Percentiles rank a stretch among this genome's conserved stretches.
Conservation (phyloP, 352 stramenopile genomes). For the Pilasporangium apinafurcum region DNA sequence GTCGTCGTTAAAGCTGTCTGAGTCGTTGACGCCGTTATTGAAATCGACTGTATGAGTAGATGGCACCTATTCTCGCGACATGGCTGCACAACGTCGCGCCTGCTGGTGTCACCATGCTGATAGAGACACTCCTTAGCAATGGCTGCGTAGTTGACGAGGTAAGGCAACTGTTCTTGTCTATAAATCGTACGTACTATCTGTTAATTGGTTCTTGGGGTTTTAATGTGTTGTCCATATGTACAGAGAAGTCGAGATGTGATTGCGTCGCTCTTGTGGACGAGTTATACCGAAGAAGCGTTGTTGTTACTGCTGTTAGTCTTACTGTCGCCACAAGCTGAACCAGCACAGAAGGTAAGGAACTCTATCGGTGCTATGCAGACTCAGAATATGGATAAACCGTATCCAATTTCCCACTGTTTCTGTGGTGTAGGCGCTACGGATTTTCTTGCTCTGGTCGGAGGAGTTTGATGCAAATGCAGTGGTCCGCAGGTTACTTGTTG, state of each 20-base stretch:
- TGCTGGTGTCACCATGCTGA: too few species aligned
- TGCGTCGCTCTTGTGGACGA: slow-evolving; percentile 10
- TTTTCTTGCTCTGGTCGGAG: not conserved
- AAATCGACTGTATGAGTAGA: too few species aligned
- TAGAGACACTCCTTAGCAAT: too few species aligned
- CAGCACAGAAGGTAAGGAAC: not conserved
- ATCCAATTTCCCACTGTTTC: not conserved
- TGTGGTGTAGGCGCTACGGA: not conserved
- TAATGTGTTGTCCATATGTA: too few species aligned
- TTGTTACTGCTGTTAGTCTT: slow-evolving; percentile 1
- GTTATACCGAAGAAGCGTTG: slow-evolving; percentile 13
- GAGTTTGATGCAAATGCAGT: not conserved
- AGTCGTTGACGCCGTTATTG: too few species aligned
- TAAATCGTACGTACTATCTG: too few species aligned
- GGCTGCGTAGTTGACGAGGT: too few species aligned
- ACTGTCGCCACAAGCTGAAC: not conserved
- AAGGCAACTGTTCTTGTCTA: too few species aligned
- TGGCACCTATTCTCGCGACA: too few species aligned
- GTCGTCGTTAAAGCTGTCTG: too few species aligned
- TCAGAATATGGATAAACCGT: not conserved
- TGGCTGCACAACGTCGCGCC: too few species aligned
- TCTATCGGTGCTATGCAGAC: not conserved
- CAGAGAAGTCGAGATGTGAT: slow-evolving; percentile 4
- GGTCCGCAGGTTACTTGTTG: not conserved
- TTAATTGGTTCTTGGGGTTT: too few species aligned